Base-by-base conservation (phyloP, 2,329 filamentous ascomycete genomes). In the Verticillium nonalfalfae region DNA sequence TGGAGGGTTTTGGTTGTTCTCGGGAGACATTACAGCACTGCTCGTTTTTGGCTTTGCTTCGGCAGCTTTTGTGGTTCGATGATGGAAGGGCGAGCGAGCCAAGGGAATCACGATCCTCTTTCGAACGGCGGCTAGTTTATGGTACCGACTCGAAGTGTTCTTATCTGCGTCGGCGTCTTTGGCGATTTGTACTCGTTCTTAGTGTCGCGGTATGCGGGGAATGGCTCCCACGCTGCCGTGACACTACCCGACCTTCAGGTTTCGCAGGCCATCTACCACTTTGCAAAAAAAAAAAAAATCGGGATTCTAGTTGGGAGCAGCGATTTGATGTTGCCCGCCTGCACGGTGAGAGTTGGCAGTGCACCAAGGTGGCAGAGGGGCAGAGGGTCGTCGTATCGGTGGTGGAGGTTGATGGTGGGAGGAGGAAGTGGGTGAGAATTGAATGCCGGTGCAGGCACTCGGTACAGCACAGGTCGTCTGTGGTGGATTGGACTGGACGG, bases 211-310 rank as follows among this genome's bases (percentile, higher is more conserved):
- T 79, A 79, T 83, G 81, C 81, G 82, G 82, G 81, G 79, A 81
- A 79, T 70, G 74, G 64, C 74, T 81, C 80, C 81, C 81, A 80
- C 80, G 78, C 81, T 78, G 81, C 79, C 81, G 81, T 79, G 80
- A 81, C 80, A 79, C 79, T 75, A 74, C 71, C 73, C 75, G 73
- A 67, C 78, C 85, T 85, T 73, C 79, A 78, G 75, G 79, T 79
- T 76, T 79, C 75, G 74, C 78, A 76, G 80, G 79, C 79, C 84
- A 86, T 86, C 82, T 80, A 78, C 81, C 71, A 4, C 26, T 31
- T 71, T 57, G 63, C 36, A 58, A 52, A 56, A 31, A 34, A 34
- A 33, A 56, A 31, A 34, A 34, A 33, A 33, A 10, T 9, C 34
- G 45, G 18, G 9, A 18, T 52, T 31, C 18, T n/a, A 13, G 18